Evolutionary conservation across 139 green algal species (phyloP).

Genomic region (Chlorella sp.): DNA sequence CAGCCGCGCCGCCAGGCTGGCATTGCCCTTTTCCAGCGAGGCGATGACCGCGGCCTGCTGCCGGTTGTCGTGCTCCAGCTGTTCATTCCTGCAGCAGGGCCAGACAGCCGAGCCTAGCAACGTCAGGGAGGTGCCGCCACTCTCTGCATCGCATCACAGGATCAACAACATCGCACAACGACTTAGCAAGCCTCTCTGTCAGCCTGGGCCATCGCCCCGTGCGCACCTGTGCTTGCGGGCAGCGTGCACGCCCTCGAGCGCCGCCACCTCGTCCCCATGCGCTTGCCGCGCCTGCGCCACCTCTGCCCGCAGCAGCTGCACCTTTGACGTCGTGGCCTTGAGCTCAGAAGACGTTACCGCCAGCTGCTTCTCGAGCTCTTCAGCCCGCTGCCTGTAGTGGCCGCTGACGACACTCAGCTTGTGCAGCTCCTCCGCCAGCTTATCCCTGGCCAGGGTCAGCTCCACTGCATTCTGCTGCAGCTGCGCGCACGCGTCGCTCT

Average conservation of each 20-base stretch:
- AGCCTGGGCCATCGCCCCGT: background rate
- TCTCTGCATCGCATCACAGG: background rate
- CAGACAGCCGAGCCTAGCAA: too few species aligned
- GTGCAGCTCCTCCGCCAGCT: background rate
- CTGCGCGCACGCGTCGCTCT: too few species aligned
- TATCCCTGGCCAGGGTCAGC: background rate
- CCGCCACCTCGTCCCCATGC: background rate
- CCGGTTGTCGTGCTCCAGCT: constrained; percentile 7
- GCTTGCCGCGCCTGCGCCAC: background rate
- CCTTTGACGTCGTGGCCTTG: too few species aligned
- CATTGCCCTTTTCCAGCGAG: background rate
- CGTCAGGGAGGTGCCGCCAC: too few species aligned
- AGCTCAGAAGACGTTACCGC: too few species aligned
- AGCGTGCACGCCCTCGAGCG: background rate
- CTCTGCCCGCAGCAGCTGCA: too few species aligned
- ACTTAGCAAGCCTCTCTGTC: background rate
- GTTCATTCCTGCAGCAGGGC: constrained; percentile 15
- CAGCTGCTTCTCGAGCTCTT: too few species aligned
- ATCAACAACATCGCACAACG: too few species aligned
- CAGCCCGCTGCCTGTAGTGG: too few species aligned
- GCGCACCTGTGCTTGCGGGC: background rate
- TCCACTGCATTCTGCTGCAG: background rate
- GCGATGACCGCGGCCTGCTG: constrained; percentile 19
- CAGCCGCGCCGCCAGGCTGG: background rate
- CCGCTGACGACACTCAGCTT: too few species aligned